Evolutionary conservation across 2,329 filamentous ascomycete genomes (phyloP), one percentile per base, ranked within the genome.

Genomic region (Elsinoe necatrix): DNA sequence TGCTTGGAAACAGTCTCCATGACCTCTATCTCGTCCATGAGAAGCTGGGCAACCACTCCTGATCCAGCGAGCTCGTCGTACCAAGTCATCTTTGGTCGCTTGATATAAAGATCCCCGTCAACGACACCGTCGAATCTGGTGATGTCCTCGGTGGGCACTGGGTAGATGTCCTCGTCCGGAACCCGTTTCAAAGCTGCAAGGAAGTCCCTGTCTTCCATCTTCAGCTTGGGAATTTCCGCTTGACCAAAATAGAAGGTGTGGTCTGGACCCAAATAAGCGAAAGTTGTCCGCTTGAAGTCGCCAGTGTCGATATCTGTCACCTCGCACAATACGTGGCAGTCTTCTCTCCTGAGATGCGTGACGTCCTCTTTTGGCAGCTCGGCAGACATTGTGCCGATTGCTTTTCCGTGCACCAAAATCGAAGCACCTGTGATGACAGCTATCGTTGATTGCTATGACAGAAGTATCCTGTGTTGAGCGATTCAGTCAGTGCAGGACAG

Each of bases 61-160:
- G 55, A 57, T 31, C 66, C 64, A 4, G 64, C 56, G 23, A 63
- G 51, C 37, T 63, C 60, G 37, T 68, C 65, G 27, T 63, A 60
- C 48, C 64, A 67, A 3, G 58, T 60, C 57, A 68, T 63, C 27
- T 65, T 65, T 9, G 67, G 67, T 18, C 64, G 62, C 55, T 70
- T 69, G 31, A 68, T 63, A 54, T 64, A 69, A 47, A 67, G 62
- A 8, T 62, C 56, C 7, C 34, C 41, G 29, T 59, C 45, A 43
- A 62, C 55, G 43, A 62, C 61, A 3, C 59, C 35, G 4, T 61
- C 61, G 4, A 61, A 62, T 14, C 43, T 42, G 2, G 59, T 62
- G 56, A 64, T 60, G 3, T 58, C 50, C 20, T 59, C 48, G 2
- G 61, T 60, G n/a, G 63, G 59, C 20, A 58, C 29, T 39, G 66